Evolutionary conservation across 768 basidiomycete genomes (phyloP).

Genomic region (Terana coerulea): DNA sequence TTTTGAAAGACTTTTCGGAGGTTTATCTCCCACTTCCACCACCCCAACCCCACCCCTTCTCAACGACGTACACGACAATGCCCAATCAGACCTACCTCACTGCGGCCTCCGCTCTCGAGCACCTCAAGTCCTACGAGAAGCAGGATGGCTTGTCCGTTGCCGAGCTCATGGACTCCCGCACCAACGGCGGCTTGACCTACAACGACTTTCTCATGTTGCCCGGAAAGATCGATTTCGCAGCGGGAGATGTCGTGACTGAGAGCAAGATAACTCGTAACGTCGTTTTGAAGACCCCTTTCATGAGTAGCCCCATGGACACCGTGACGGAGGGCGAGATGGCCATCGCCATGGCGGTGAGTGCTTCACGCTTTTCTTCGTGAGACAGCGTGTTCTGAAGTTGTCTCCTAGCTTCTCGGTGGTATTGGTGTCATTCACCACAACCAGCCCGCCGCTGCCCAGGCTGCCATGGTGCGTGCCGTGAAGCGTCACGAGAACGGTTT

Average conservation of each 20-base stretch:
- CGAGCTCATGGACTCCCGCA: constrained; percentile 84
- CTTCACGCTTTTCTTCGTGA: constrained; percentile 1
- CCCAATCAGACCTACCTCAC: constrained; percentile 45
- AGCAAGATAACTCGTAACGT: constrained; percentile 89
- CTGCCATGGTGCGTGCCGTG: constrained; percentile 95
- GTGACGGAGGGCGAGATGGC: constrained; percentile 96
- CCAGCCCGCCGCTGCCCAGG: constrained; percentile 78
- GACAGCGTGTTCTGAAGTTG: constrained; percentile 14
- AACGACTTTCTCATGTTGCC: constrained; percentile 95
- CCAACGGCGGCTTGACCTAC: constrained; percentile 93
- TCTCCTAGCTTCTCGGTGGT: constrained; percentile 76
- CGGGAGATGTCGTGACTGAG: constrained; percentile 76
- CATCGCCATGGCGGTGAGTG: constrained; percentile 82
- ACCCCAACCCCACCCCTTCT: background rate
- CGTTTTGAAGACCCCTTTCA: constrained; percentile 88
- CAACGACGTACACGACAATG: constrained; percentile 20
- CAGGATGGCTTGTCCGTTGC: constrained; percentile 80
- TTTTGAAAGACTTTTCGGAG: constrained; percentile 10
- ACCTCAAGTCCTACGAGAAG: constrained; percentile 66
- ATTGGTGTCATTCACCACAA: constrained; percentile 99
- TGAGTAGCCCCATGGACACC: constrained; percentile 99
- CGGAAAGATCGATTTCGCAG: constrained; percentile 93
- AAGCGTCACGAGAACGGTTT: constrained; percentile 99
- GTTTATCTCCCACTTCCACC: constrained; percentile 16
- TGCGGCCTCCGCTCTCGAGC: constrained; percentile 67